Evolutionary conservation across 1,284 basidiomycete species (phyloP).

Genomic region (Xerocomus minutiporus): DNA sequence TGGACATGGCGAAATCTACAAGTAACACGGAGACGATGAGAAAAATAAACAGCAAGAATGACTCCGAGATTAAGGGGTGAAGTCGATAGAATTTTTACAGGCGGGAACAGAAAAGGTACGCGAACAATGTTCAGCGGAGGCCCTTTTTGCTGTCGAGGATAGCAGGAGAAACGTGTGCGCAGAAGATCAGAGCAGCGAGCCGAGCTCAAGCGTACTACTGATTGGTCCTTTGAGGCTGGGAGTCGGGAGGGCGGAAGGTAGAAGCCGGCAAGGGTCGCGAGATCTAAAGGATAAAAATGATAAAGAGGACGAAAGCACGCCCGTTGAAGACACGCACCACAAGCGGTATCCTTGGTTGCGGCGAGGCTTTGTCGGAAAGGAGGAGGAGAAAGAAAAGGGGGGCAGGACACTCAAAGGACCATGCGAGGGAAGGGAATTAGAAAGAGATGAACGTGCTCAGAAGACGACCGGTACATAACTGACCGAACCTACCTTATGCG

Average conservation of each 20-base stretch:
- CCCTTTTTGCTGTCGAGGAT: conserved; percentile 31
- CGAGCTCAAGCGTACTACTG: conserved; percentile 62
- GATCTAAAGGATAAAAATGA: conserved; percentile 46
- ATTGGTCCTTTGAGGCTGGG: conserved; percentile 31
- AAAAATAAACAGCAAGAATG: not conserved
- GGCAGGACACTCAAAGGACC: conserved; percentile 39
- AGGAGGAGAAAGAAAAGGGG: conserved; percentile 35
- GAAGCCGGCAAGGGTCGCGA: conserved; percentile 95
- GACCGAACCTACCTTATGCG: conserved; percentile 11
- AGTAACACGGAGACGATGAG: conserved; percentile 12
- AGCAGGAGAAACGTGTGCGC: conserved; percentile 16
- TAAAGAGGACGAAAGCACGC: not conserved
- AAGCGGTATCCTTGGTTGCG: conserved; percentile 77
- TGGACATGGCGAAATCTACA: conserved; percentile 42
- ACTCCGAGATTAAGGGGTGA: conserved; percentile 18
- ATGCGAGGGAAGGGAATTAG: conserved; percentile 27
- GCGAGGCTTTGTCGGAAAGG: conserved; percentile 43
- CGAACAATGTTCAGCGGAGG: conserved; percentile 56
- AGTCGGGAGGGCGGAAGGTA: conserved; percentile 42
- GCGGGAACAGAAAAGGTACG: conserved; percentile 35
- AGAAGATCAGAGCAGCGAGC: conserved; percentile 51
- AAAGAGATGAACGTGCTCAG: conserved; percentile 25
- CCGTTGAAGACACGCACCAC: conserved; percentile 40
- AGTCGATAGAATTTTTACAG: conserved; percentile 18
- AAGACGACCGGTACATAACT: conserved; percentile 31